Evolutionary conservation across 345 rosid genomes (phyloP).

Genomic region (Moringa oleifera): DNA sequence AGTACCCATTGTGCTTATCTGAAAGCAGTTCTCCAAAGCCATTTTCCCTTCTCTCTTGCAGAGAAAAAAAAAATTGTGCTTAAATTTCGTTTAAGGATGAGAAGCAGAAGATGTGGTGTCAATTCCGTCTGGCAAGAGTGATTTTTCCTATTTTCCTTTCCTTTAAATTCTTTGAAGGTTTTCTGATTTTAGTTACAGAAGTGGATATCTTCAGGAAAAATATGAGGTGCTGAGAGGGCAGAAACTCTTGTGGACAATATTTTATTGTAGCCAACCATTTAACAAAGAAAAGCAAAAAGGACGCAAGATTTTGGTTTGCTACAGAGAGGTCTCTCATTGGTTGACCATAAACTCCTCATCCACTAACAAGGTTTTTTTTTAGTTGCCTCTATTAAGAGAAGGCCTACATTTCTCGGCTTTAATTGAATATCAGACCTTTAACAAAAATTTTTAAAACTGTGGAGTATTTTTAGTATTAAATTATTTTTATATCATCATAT

Average conservation of each 20-base stretch:
- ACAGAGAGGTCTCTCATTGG: not conserved
- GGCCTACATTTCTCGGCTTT: too few relatives aligned
- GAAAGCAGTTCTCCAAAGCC: slow-evolving; percentile 49
- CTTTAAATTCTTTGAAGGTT: slow-evolving; percentile 16
- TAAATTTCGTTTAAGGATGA: not conserved
- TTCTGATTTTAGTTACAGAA: not conserved
- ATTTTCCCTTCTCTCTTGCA: slow-evolving; percentile 12
- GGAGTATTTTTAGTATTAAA: too few relatives aligned
- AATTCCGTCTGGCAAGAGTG: not conserved
- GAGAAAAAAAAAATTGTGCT: not conserved
- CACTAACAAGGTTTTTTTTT: slow-evolving; percentile 1
- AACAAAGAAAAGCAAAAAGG: too few relatives aligned
- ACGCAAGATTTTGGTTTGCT: too few relatives aligned
- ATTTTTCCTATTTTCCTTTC: not conserved
- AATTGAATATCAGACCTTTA: too few relatives aligned
- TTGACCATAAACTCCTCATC: slow-evolving; percentile 18
- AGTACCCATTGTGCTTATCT: slow-evolving; percentile 26
- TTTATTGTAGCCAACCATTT: not conserved
- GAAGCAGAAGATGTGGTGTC: slow-evolving; percentile 9
- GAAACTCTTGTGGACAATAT: slow-evolving; percentile 34
- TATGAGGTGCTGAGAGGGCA: slow-evolving; percentile 29
- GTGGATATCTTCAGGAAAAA: not conserved
- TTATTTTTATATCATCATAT: too few relatives aligned
- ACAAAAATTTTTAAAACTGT: too few relatives aligned
- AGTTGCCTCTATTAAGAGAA: too few relatives aligned